These are phyloP conservation scores for Penicillium sp. DNA, from an alignment of 2,329 filamentous ascomycete species.

Conservation along the genomic window DNA sequence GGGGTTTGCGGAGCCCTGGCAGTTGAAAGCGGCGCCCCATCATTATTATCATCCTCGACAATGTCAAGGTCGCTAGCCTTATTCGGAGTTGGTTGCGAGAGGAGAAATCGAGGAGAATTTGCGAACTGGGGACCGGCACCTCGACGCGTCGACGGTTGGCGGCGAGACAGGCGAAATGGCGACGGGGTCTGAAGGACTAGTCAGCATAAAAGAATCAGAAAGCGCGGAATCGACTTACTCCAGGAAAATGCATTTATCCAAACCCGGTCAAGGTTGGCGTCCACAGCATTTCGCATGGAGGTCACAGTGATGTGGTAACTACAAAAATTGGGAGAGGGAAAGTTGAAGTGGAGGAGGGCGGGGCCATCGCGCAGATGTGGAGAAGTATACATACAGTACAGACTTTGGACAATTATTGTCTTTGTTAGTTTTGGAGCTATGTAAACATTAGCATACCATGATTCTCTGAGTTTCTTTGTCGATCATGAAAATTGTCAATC, in stretches of 20 bases:
- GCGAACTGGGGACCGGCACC: conserved; percentile 37
- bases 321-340: too few relatives aligned
- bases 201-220: not conserved
- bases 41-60: conserved; percentile 23
- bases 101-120: conserved; percentile 37
- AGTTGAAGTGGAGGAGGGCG: too few relatives aligned
- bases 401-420: too few relatives aligned
- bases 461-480: too few relatives aligned
- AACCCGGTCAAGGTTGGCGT: not conserved
- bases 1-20: conserved; percentile 9
- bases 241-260: conserved; percentile 20
- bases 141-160: conserved; percentile 29
- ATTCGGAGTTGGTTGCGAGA: conserved; percentile 29
- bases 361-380: too few relatives aligned
- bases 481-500: too few relatives aligned
- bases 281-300: conserved; percentile 2
- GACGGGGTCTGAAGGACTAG: conserved; percentile 27
- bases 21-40: conserved; percentile 17
- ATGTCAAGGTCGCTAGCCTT: conserved; percentile 18
- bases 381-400: too few relatives aligned
- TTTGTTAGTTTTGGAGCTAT: too few relatives aligned
- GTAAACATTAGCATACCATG: too few relatives aligned
- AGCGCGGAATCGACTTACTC: conserved; percentile 1
- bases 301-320: too few relatives aligned
- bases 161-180: conserved; percentile 34